These are phyloP conservation scores for Raffaelea deltoideospora DNA, from an alignment of 2,329 filamentous ascomycete species.

Conservation along the genomic window DNA sequence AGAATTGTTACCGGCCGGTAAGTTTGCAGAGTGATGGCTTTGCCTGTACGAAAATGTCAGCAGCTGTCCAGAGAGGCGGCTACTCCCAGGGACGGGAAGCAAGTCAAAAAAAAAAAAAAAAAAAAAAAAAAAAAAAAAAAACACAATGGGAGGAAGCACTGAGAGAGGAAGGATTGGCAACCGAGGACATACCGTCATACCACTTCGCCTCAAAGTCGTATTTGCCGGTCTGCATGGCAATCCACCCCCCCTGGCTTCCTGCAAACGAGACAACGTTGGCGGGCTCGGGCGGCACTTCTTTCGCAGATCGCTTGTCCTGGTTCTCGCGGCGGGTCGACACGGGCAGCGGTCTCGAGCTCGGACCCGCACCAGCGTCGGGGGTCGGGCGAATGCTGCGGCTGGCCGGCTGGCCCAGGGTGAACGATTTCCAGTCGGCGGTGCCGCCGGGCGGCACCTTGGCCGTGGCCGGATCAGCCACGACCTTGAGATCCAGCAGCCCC, in stretches of 20 bases:
- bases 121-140: background rate
- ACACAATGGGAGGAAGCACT: background rate
- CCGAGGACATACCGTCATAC: constrained; percentile 21
- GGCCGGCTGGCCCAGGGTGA: constrained; percentile 12
- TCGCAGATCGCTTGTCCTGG: too few relatives aligned
- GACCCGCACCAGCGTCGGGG: too few relatives aligned
- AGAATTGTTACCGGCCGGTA: too few relatives aligned
- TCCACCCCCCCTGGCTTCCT: constrained; percentile 14
- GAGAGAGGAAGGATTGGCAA: background rate
- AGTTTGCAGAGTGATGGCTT: too few relatives aligned
- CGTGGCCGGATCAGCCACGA: constrained; percentile 17
- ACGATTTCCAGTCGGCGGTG: constrained; percentile 19
- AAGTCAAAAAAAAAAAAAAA: background rate
- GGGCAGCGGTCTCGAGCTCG: too few relatives aligned
- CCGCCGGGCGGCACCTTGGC: constrained; percentile 10
- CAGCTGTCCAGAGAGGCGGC: too few relatives aligned
- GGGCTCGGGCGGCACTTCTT: background rate
- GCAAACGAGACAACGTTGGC: constrained; percentile 8
- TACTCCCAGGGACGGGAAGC: too few relatives aligned
- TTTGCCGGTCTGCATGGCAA: constrained; percentile 16
- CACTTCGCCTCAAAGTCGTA: constrained; percentile 19
- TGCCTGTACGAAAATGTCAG: too few relatives aligned
- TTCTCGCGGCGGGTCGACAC: too few relatives aligned
- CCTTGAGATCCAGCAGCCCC: constrained; percentile 17
- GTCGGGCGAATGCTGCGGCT: background rate